These are phyloP conservation scores for Hemisphaericaspora xylanilytica DNA, from an alignment of 1,139 yeast genomes.

Conservation along the genomic window DNA sequence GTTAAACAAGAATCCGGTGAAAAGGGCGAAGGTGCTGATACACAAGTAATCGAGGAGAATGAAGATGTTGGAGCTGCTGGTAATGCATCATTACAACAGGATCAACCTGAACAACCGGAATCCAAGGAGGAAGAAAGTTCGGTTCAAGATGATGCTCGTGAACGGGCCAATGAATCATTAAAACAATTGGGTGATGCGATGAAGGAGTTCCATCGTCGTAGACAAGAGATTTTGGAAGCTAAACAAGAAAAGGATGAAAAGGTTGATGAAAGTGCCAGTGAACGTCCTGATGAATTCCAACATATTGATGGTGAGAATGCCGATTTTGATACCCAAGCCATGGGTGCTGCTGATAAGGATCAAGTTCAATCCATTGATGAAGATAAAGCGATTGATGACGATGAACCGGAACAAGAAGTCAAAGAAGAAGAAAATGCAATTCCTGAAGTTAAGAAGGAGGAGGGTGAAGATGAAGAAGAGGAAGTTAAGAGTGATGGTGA, in stretches of 20 bases:
- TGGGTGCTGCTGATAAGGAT: conserved; percentile 85
- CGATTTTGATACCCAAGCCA: conserved; percentile 79
- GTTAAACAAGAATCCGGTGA: conserved; percentile 71
- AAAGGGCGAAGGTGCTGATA: conserved; percentile 75
- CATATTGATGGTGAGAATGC: conserved; percentile 85
- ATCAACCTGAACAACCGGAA: conserved; percentile 26
- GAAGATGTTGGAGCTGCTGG: conserved; percentile 71
- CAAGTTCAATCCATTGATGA: conserved; percentile 78
- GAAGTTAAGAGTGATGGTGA: conserved; percentile 22
- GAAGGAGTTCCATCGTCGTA: conserved; percentile 88
- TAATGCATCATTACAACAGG: conserved; percentile 48
- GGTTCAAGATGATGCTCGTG: conserved; percentile 58
- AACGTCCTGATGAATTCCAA: conserved; percentile 84
- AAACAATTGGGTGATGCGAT: conserved; percentile 87
- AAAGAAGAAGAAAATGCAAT: too few relatives aligned
- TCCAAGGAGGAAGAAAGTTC: conserved; percentile 28
- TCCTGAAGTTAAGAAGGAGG: conserved; percentile 20
- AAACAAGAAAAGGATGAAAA: conserved; percentile 24
- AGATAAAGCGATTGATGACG: conserved; percentile 83
- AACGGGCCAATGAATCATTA: conserved; percentile 75
- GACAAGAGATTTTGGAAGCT: conserved; percentile 77
- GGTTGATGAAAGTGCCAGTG: conserved; percentile 50
- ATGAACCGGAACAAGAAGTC: conserved; percentile 21
- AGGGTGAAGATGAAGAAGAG: conserved; percentile 18
- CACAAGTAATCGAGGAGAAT: conserved; percentile 63